Percentiles rank a stretch among this genome's conserved stretches.
Evolutionary conservation across 1,139 yeast genomes (phyloP).

Genomic region (Geotrichum citri-aurantii): DNA sequence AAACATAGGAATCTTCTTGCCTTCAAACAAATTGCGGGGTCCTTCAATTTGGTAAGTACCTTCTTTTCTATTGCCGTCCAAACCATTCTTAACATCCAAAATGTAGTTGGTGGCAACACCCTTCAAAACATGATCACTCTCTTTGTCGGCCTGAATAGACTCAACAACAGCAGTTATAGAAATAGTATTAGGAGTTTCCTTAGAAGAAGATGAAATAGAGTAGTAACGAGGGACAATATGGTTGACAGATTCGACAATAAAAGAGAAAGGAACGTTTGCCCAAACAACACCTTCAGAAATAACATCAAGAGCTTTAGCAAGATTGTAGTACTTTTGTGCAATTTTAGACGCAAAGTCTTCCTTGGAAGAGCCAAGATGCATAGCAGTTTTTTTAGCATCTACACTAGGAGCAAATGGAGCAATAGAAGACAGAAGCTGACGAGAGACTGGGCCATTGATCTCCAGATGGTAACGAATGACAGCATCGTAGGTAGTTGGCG

Average conservation of each 20-base stretch:
- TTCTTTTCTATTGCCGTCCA: slow-evolving; percentile 44
- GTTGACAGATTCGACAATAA: slow-evolving; percentile 72
- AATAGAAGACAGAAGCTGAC: slow-evolving; percentile 75
- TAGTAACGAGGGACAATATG: slow-evolving; percentile 92
- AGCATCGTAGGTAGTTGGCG: slow-evolving; percentile 86
- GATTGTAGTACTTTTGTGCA: slow-evolving; percentile 54
- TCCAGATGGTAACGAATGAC: slow-evolving; percentile 83
- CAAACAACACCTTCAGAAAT: slow-evolving; percentile 63
- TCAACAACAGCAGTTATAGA: slow-evolving; percentile 89
- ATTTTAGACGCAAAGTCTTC: slow-evolving; percentile 59
- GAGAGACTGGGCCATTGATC: slow-evolving; percentile 87
- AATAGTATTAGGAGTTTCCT: slow-evolving; percentile 66
- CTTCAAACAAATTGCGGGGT: slow-evolving; percentile 49
- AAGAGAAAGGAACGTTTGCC: slow-evolving; percentile 75
- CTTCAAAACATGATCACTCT: slow-evolving; percentile 47
- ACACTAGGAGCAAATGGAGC: slow-evolving; percentile 77
- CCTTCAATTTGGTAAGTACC: slow-evolving; percentile 70
- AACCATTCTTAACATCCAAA: slow-evolving; percentile 61
- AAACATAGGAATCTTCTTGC: slow-evolving; percentile 74
- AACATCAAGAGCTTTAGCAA: slow-evolving; percentile 66
- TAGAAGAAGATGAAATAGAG: slow-evolving; percentile 88
- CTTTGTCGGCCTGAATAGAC: slow-evolving; percentile 42
- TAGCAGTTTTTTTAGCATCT: slow-evolving; percentile 48
- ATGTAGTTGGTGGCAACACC: slow-evolving; percentile 93
- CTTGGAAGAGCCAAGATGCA: slow-evolving; percentile 62